Base-by-base conservation (phyloP, 805 yeast genomes). In the Vanderwaltozyma polyspora region DNA sequence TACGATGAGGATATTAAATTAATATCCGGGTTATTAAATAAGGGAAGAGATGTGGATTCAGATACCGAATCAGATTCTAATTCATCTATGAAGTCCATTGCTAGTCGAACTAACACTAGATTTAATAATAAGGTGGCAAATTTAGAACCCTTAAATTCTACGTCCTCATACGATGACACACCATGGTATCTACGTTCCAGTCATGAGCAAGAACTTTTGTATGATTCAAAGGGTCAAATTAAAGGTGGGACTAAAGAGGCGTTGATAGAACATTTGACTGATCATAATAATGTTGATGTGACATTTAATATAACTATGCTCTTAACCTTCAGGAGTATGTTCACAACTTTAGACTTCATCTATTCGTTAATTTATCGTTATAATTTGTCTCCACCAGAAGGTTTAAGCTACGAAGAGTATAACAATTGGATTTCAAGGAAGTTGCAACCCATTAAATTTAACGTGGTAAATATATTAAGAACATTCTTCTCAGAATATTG, bases 211-310 rank as follows among this genome's bases (percentile, higher is more conserved):
- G 74, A 69, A 38, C 43, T 65, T 31, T 62, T 75, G 18, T 75
- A 72, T 45, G 87, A 83, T 41, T 61, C 74, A 22, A 73, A 74
- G 38, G 89, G 85, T 1, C 66, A 66, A 33, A 67, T 85, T 25
- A 79, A 79, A 52, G 95, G 94, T 28, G 95, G 94, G 4, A 72
- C 91, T 0, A 68, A 73, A 28, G 75, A 72, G 28, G 91, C 94
- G 0, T 61, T 87, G 31, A 67, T 87, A 3, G 78, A 84, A 34
- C 81, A 80, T 52, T 63, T 86, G 38, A 83, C 94, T 0, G 79
- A 76, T 48, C 91, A 84, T 48, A 71, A 69, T 29, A 55, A 66
- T 26, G 56, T 67, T 11, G 80, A 76, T 46, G 67, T 75, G 2
- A 64, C 66, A 15, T 85, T 75, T 59, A 77, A 76, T 45, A 62